Evolutionary conservation across 2,329 filamentous ascomycete genomes (phyloP), one percentile per base, ranked within the genome.

Genomic region (Fusarium sp.): DNA sequence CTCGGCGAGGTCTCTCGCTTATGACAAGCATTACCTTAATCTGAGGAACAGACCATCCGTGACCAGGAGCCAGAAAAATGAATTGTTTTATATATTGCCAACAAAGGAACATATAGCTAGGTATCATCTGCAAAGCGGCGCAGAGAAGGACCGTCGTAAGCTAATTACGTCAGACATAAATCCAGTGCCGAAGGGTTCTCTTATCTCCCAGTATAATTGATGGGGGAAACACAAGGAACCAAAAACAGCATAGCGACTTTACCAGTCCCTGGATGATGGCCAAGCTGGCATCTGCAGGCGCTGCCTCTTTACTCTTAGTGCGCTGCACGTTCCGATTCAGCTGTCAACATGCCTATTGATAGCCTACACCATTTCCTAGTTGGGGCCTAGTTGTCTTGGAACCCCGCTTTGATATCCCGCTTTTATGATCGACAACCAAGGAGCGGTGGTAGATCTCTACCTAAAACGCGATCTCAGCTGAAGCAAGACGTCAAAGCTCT

Each of bases 171-270:
- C 46, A 32, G 21, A 12, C 21, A 19, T 23, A 2, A 33, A 15
- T 2, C 9, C 9, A 21, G 6, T 49, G 15, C 10, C 7, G 5
- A 2, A 12, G 12, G 3, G 18, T 13, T n/a, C 13, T 2, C 4
- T 18, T 18, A 15, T 7, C 15, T 11, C 28, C n/a, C 4, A 3
- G 9, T 4, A 23, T 5, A 15, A 7, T 15, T 21, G 3, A 28
- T 19, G 8, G 16, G 6, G 11, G 11, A 3, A 46, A 28, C 9
- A 4, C 9, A 30, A 32, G 10, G 13, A 18, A 12, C 19, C 9
- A 23, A 33, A 13, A 12, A 1, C 15, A 23, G 21, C 16, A 13
- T 23, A 3, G 21, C 8, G 30, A 23, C 21, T 23, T 23, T 9
- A 19, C 3, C 5, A 19, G 21, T 23, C 30, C 30, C 30, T 4